Conservation (phyloP, 108 stramenopile genomes). For the Skeletonema costatum region DNA sequence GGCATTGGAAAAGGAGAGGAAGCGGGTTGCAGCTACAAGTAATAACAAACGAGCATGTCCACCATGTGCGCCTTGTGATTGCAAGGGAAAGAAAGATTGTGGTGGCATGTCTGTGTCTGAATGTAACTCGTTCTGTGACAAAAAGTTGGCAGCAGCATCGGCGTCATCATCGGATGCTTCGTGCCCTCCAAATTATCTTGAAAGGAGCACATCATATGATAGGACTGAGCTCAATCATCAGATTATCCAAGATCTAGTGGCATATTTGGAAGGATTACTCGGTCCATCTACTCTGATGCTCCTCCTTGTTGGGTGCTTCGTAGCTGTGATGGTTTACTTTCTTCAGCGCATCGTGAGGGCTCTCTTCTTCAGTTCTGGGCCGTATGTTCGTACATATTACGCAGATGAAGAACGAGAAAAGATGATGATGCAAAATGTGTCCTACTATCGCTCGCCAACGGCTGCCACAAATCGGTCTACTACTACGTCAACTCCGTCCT, state of each 20-base stretch:
- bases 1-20: constrained; percentile 62
- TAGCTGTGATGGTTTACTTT: constrained; percentile 16
- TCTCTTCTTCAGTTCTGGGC: constrained; percentile 23
- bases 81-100: constrained; percentile 8
- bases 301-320: constrained; percentile 21
- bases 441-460: constrained; percentile 37
- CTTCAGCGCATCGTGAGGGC: constrained; percentile 11
- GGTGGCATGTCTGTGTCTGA: constrained; percentile 14
- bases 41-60: constrained; percentile 14
- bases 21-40: neutral
- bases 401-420: constrained; percentile 38
- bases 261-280: constrained; percentile 13
- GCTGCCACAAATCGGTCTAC: constrained; percentile 14
- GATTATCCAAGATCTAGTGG: constrained; percentile 7
- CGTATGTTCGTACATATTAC: constrained; percentile 33
- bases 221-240: constrained; percentile 2
- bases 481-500: constrained; percentile 6
- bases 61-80: constrained; percentile 24
- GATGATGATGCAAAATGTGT: constrained; percentile 39
- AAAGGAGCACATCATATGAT: neutral
- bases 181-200: neutral
- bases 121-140: constrained; percentile 22
- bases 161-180: constrained; percentile 2
- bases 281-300: constrained; percentile 26
- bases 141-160: constrained; percentile 9